Base-by-base conservation (phyloP, 306 rosid genomes). In the Cicer judaicum region DNA sequence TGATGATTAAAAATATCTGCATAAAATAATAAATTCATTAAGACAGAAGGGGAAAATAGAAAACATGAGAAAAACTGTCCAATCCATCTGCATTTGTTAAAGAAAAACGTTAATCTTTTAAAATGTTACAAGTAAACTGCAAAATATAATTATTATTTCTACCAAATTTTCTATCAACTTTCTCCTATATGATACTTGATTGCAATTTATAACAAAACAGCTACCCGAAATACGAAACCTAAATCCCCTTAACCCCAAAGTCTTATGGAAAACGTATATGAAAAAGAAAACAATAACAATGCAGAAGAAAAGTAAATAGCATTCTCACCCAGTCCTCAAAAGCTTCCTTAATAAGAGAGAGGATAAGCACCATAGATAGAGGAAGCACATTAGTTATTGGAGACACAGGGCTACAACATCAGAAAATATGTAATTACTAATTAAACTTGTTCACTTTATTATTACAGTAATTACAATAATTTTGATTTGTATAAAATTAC, bases 351-450 rank as follows among this genome's bases (percentile, higher is more conserved):
- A 89, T 78, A 49, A 93, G 94, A 82, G 98, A 90, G 65, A 93
- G 87, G 13, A 93, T 85, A 79, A 93, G 89, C 93, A 93, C 98
- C 83, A 90, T n/a, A 68, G 91, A 86, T 64, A 93, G 81, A 52
- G 98, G 98, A 76, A 91, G 80, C 84, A 93, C 96, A 79, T 90
- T 93, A 64, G 98, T 93, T 77, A 93, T 79, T 40, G 98, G 98
- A 75, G 90, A 84, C 56, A 93, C 93, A 12, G 98, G 98, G 83
- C 98, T 93, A 87, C 92, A 89, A 12, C 44, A 85, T 75, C 72
- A 87, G 68, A 77, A 74, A 82, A 77, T 6, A 81, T 49, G 81
- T 50, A 63, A 74, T 18, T 77, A 19, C 47, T 61, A 71, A 69
- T 39, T 49, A 69, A 52, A 41, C 53, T 61, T 61, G 18, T 49